These are phyloP conservation scores for Novymonas esmeraldas DNA, from an alignment of 208 protist genomes.

Conservation along the genomic window DNA sequence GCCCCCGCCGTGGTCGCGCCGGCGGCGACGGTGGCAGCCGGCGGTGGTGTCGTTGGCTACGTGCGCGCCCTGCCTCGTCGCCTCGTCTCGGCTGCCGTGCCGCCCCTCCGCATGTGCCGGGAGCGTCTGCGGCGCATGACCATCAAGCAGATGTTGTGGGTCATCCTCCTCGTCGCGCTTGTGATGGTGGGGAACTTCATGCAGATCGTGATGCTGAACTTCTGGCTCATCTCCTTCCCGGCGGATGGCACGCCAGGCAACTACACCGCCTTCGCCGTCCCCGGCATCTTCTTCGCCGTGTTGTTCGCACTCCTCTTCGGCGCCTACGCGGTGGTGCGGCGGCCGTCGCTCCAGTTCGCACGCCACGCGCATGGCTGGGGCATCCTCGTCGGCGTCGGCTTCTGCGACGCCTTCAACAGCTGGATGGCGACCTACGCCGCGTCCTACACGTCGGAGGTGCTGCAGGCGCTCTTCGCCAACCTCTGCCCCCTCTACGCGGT, in stretches of 20 bases:
- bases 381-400: slow-evolving; percentile 61
- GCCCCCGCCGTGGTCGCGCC: too few relatives aligned
- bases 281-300: slow-evolving; percentile 61
- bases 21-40: too few relatives aligned
- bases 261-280: slow-evolving; percentile 76
- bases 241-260: slow-evolving; percentile 60
- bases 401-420: slow-evolving; percentile 79
- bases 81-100: not conserved
- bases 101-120: slow-evolving; percentile 10
- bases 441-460: slow-evolving; percentile 74
- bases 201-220: slow-evolving; percentile 89
- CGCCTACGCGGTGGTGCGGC: slow-evolving; percentile 48
- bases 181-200: slow-evolving; percentile 77
- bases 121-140: slow-evolving; percentile 32
- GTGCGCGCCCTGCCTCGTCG: not conserved
- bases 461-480: slow-evolving; percentile 79
- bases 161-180: slow-evolving; percentile 51
- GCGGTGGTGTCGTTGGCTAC: not conserved
- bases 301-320: slow-evolving; percentile 62
- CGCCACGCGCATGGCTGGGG: slow-evolving; percentile 46
- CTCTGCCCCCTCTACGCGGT: slow-evolving; percentile 75
- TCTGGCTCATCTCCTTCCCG: slow-evolving; percentile 79
- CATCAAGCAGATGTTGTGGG: slow-evolving; percentile 45
- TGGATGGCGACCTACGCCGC: slow-evolving; percentile 79
- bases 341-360: slow-evolving; percentile 66